These are phyloP conservation scores for Thermothielavioides terrestris DNA, from an alignment of 495 filamentous ascomycete genomes.

Conservation along the genomic window DNA sequence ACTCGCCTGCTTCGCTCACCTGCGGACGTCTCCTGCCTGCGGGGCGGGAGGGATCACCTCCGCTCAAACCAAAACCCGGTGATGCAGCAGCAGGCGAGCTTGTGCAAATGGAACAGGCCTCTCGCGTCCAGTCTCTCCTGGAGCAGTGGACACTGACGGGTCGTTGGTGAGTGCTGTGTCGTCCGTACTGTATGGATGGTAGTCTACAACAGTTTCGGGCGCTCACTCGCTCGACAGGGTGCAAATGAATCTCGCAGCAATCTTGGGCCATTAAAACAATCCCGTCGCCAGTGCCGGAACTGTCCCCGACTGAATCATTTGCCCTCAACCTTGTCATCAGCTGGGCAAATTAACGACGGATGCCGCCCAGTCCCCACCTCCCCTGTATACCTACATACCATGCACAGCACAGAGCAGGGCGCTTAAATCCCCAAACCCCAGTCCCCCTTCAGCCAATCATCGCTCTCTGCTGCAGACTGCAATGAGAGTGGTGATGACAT, in stretches of 20 bases:
- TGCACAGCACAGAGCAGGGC: not conserved
- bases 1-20: not conserved
- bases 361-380: too few species aligned
- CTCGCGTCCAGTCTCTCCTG: not conserved
- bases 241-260: too few species aligned
- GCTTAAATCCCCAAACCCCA: not conserved
- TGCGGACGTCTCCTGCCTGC: not conserved
- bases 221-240: too few species aligned
- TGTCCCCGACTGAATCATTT: too few species aligned
- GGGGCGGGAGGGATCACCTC: not conserved
- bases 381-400: too few species aligned
- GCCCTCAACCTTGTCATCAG: too few species aligned
- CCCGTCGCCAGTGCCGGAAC: too few species aligned
- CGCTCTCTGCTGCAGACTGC: not conserved
- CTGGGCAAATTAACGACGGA: too few species aligned
- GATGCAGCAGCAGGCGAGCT: not conserved
- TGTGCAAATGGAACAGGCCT: not conserved
- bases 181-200: not conserved
- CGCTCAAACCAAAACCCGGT: too few species aligned
- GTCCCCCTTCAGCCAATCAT: not conserved
- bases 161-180: not conserved
- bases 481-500: not conserved
- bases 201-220: too few species aligned
- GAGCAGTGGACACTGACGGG: not conserved
- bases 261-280: too few species aligned